Conservation (phyloP, 495 filamentous ascomycete genomes). For the Halenospora varia region DNA sequence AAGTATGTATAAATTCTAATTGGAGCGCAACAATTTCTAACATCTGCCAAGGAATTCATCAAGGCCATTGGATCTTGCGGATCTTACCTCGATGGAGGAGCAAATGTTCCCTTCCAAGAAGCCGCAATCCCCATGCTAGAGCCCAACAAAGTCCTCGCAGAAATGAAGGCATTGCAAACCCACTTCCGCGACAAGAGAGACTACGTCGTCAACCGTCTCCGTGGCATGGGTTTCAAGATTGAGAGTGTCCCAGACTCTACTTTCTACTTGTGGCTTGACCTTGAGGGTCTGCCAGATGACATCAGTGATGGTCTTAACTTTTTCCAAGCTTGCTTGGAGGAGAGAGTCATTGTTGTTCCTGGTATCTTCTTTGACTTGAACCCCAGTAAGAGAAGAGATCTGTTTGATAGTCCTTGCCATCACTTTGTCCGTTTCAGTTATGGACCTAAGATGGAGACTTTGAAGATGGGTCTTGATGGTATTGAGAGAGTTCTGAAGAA, state of each 20-base stretch:
- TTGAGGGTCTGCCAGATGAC: constrained; percentile 60
- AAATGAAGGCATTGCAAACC: constrained; percentile 83
- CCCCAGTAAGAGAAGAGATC: constrained; percentile 79
- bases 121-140: constrained; percentile 91
- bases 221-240: constrained; percentile 79
- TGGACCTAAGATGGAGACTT: constrained; percentile 82
- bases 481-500: constrained; percentile 80
- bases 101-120: constrained; percentile 93
- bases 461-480: constrained; percentile 80
- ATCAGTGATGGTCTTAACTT: constrained; percentile 94
- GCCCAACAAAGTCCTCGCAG: constrained; percentile 68
- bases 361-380: constrained; percentile 94
- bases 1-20: constrained; percentile 31
- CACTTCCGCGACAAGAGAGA: constrained; percentile 91
- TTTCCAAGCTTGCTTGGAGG: constrained; percentile 86
- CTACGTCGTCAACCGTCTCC: constrained; percentile 73
- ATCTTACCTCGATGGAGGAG: constrained; percentile 92
- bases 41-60: constrained; percentile 65
- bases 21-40: neutral
- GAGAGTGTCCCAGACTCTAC: constrained; percentile 80
- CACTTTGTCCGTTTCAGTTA: constrained; percentile 92
- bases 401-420: constrained; percentile 94
- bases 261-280: constrained; percentile 85
- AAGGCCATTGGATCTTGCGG: constrained; percentile 90
- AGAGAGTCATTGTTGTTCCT: constrained; percentile 93